Conservation (phyloP, 2,329 filamentous ascomycete species). For the Periconia sp. region DNA sequence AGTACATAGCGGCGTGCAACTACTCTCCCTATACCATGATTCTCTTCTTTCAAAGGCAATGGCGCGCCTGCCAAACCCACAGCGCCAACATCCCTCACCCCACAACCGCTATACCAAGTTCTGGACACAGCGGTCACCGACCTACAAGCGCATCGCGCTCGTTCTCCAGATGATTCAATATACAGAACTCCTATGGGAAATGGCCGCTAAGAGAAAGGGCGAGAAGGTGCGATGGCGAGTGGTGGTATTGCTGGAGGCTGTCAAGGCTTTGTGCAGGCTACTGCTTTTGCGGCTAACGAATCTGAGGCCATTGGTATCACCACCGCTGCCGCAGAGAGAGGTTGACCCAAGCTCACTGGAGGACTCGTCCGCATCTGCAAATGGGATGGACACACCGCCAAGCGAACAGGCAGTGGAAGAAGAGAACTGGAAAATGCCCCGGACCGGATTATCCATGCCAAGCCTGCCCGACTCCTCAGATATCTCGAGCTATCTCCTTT, state of each 20-base stretch:
- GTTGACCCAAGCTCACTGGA: conserved; percentile 66
- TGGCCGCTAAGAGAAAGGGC: conserved; percentile 85
- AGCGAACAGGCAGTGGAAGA: conserved; percentile 44
- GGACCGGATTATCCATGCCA: conserved; percentile 84
- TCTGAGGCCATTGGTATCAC: conserved; percentile 77
- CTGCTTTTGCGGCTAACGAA: conserved; percentile 81
- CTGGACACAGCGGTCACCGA: conserved; percentile 61
- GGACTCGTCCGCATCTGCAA: conserved; percentile 48
- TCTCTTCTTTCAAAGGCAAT: conserved; percentile 71
- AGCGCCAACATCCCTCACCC: conserved; percentile 55
- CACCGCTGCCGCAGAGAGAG: conserved; percentile 83
- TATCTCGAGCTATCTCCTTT: conserved; percentile 83
- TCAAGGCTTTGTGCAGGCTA: conserved; percentile 84
- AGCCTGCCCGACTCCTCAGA: conserved; percentile 78
- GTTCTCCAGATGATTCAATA: conserved; percentile 89
- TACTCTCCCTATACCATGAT: conserved; percentile 92
- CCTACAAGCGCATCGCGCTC: conserved; percentile 81
- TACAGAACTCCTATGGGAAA: conserved; percentile 95
- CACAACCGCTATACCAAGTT: conserved; percentile 67
- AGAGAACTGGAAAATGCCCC: conserved; percentile 82
- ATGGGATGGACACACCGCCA: conserved; percentile 52
- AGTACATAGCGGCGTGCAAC: conserved; percentile 84
- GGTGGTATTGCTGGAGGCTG: conserved; percentile 77
- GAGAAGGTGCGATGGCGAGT: conserved; percentile 84
- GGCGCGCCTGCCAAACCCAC: conserved; percentile 57